These are phyloP conservation scores for Rosa rugosa DNA, from an alignment of 306 rosid genomes.

Conservation along the genomic window DNA sequence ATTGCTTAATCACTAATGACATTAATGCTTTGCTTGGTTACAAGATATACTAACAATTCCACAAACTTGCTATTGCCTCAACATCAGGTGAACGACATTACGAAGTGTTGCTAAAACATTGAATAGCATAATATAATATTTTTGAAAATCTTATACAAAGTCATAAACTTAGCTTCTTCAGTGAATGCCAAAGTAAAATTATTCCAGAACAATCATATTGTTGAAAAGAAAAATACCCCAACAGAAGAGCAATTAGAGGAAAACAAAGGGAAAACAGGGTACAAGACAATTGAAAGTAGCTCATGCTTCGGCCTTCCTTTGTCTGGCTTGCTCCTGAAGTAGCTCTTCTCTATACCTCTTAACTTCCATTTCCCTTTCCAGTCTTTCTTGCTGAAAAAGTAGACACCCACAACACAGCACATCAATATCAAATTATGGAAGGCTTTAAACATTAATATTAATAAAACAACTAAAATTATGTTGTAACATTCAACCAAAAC, in stretches of 20 bases:
- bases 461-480: neutral
- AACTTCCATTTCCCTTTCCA: conserved; percentile 83
- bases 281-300: conserved; percentile 19
- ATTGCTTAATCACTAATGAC: neutral
- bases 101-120: neutral
- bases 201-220: conserved; percentile 10
- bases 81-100: neutral
- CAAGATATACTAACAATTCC: neutral
- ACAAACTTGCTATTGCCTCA: neutral
- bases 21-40: neutral
- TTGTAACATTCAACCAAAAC: neutral
- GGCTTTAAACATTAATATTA: neutral
- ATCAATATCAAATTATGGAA: neutral
- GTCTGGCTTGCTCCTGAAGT: conserved; percentile 55
- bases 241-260: conserved; percentile 20
- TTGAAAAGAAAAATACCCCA: neutral
- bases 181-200: conserved; percentile 17
- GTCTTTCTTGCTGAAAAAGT: conserved; percentile 63
- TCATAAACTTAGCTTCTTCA: neutral
- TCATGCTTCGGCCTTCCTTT: conserved; percentile 57
- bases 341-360: conserved; percentile 79
- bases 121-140: neutral
- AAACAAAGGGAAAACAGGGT: conserved; percentile 24
- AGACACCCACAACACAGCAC: neutral
- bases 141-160: neutral